phyloP scores from a whole-genome alignment of 2,329 filamentous ascomycete genomes.

The Alternaria sp. region DNA sequence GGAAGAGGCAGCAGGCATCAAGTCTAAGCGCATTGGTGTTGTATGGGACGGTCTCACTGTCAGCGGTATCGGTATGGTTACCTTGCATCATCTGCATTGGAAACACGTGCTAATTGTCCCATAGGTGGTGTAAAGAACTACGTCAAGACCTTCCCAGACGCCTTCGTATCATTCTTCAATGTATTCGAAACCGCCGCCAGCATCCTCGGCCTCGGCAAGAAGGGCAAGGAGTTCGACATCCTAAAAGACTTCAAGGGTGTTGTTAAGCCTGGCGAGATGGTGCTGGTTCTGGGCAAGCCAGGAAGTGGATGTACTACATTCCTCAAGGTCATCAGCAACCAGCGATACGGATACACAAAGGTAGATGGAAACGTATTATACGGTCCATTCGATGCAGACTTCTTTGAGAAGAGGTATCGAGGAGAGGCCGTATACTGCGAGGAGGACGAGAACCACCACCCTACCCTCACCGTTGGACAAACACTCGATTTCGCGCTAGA shows the following conservation, averaged over 20 bases:
- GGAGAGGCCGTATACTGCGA: slow-evolving; percentile 87
- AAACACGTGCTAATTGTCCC: slow-evolving; percentile 7
- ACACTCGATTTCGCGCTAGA: slow-evolving; percentile 86
- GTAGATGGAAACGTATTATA: slow-evolving; percentile 77
- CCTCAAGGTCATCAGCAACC: slow-evolving; percentile 63
- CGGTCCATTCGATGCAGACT: slow-evolving; percentile 74
- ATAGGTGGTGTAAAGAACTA: slow-evolving; percentile 72
- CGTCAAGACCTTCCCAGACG: slow-evolving; percentile 77
- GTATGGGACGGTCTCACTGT: slow-evolving; percentile 82
- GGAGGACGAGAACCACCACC: slow-evolving; percentile 85
- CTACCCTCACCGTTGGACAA: slow-evolving; percentile 86
- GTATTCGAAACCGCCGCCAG: slow-evolving; percentile 70
- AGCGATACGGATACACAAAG: slow-evolving; percentile 66
- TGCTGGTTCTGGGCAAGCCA: slow-evolving; percentile 80
- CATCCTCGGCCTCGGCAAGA: slow-evolving; percentile 71
- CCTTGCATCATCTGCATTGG: background rate
- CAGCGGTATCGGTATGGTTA: slow-evolving; percentile 67
- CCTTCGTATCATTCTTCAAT: slow-evolving; percentile 79
- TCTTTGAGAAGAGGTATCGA: slow-evolving; percentile 75
- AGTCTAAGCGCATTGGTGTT: slow-evolving; percentile 74
- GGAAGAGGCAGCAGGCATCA: slow-evolving; percentile 79
- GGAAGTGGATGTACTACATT: slow-evolving; percentile 67
- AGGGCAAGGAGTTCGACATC: slow-evolving; percentile 75
- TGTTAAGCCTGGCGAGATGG: slow-evolving; percentile 79
- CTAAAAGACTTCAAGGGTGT: slow-evolving; percentile 73